Evolutionary conservation across 345 rosid species (phyloP), one percentile per base, ranked within the genome.

Genomic region (Psidium friedrichsthalianum): DNA sequence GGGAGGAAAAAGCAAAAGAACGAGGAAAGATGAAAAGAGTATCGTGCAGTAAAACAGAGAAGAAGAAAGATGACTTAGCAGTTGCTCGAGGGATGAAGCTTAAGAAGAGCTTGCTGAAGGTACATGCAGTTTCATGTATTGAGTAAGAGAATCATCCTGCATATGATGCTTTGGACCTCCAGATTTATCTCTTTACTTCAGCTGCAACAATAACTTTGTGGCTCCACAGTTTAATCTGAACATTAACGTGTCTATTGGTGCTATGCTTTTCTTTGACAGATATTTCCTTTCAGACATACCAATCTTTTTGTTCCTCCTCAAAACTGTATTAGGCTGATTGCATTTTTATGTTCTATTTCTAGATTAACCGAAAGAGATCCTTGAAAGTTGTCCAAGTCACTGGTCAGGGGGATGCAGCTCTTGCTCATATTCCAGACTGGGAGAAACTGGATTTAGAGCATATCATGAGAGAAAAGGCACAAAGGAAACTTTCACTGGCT

Each of bases 311-410:
- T 69, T 69, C 47, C 76, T 64, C 76, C 78, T 69, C 47, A 36
- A 69, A 69, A 69, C 80, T 56, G 13, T 51, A 59, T 84, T 64
- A 44, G 24, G 51, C 82, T 85, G 84, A 52, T 84, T 58, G 54
- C 56, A 59, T 21, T 82, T 32, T 81, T 47, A 36, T 87, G 57
- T 84, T 57, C 82, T 86, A 51, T 81, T 82, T 42, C 56, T 85
- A 96, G 98, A 93, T 96, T 90, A 94, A 88, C 85, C 92, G 85
- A 88, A 94, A 88, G 93, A 94, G 90, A 90, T 76, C 91, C 25
- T 69, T 69, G 36, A 86, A 83, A 36, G 85, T 85, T 78, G 89
- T 89, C 52, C 86, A 87, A 76, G 86, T 91, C 86, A 84, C 82
- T 82, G 51, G 84, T 52, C 90, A 82, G 83, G 88, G 80, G 58